Base-by-base conservation (phyloP, 176 grass and related monocot species). In the Poa annua region DNA sequence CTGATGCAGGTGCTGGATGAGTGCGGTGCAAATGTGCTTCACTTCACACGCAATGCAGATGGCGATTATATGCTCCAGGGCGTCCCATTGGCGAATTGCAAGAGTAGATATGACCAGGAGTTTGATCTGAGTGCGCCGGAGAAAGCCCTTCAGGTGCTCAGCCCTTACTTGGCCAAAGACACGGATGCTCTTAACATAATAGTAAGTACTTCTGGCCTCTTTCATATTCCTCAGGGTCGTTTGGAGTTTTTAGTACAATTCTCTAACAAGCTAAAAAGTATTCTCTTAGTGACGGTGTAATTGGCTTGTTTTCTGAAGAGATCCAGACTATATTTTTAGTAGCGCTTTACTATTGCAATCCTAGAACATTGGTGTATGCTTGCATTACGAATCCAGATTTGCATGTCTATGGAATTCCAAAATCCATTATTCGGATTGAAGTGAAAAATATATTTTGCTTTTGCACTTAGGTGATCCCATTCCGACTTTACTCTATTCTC, bases 81-180 rank as follows among this genome's bases (percentile, higher is more conserved):
- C 3, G 64, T 83, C 67, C 56, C 11, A 4, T 48, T 90, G 49
- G 62, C 51, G 20, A 76, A 89, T 94, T 80, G 26, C 14, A 85
- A 74, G 73, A 32, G 55, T 68, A 47, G 38, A 55, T 70, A 69
- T 34, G 34, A 66, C 20, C 39, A 80, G 19, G 48, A 67, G n/a
- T 47, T 86, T 32, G 54, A 87, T 44, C 49, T 87, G 21, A 82
- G 32, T 88, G 81, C 34, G 64, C 26, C 83, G 64, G 91, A 77
- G 85, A 84, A 89, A 72, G 84, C 93, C 19, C 79, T 88, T 80
- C 85, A 96, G 57, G 87, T 94, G 82, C 84, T 89, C 35, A 76
- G 69, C 60, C 79, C 82, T 7, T 91, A 79, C 59, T 77, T 83
- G 81, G 63, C 71, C 84, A 83, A 67, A 82, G 36, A 67, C 69